A percentile compares a stretch with the other conserved stretches of the same genome.
These are phyloP conservation scores for Pistacia integerrima DNA, from an alignment of 345 rosid species.

Conservation along the genomic window DNA sequence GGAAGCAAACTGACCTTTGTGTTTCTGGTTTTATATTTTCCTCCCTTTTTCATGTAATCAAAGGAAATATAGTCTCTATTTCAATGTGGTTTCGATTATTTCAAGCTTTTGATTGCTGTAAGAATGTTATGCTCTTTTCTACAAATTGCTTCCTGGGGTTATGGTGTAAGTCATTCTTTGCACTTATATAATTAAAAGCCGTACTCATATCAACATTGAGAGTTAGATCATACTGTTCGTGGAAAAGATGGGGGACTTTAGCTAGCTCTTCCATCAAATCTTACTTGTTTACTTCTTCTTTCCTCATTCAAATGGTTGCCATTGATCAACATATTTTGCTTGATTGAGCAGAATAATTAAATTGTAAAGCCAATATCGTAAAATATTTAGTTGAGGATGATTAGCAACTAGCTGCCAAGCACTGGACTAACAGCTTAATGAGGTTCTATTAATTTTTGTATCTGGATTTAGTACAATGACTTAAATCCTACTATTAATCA, in stretches of 20 bases:
- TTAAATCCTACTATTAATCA: background rate
- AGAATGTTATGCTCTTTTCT: too few species aligned
- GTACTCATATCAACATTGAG: background rate
- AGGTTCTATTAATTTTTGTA: background rate
- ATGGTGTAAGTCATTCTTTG: background rate
- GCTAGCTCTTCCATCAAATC: background rate
- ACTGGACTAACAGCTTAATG: background rate
- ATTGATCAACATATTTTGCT: background rate
- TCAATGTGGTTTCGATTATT: slow-evolving; percentile 8
- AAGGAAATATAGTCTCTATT: background rate
- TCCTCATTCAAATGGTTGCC: background rate
- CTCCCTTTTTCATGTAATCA: background rate
- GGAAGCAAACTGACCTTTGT: background rate
- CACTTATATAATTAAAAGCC: background rate
- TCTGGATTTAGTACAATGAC: background rate
- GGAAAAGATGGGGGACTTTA: background rate
- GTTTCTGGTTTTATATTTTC: background rate
- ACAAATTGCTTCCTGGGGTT: background rate
- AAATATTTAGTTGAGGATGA: background rate
- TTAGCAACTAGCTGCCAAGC: background rate
- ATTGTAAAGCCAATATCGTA: background rate
- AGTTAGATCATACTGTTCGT: background rate
- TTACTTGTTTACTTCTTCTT: background rate
- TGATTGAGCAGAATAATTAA: background rate
- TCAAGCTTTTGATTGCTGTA: background rate